phyloP scores from a whole-genome alignment of 2,329 filamentous ascomycete genomes.

The Pseudopyricularia javanii region DNA sequence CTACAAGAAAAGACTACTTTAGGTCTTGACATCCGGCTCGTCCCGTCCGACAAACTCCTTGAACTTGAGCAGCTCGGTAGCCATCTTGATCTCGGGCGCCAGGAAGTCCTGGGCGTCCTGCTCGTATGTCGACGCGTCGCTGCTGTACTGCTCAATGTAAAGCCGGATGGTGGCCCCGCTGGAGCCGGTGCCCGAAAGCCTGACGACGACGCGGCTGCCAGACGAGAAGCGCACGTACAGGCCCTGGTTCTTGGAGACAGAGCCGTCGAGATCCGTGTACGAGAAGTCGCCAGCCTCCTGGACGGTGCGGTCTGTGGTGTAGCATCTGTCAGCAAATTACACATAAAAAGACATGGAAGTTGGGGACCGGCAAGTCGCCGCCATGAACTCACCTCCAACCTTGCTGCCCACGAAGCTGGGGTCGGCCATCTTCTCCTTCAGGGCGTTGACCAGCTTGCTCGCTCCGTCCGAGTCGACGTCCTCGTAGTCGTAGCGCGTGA shows the following conservation, averaged over 20 bases:
- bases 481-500: slow-evolving; percentile 98
- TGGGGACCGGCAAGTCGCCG: neutral
- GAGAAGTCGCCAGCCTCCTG: slow-evolving; percentile 89
- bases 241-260: slow-evolving; percentile 89
- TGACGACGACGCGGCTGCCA: slow-evolving; percentile 87
- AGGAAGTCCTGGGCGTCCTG: slow-evolving; percentile 89
- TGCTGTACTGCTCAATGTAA: slow-evolving; percentile 93
- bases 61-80: slow-evolving; percentile 77
- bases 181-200: slow-evolving; percentile 87
- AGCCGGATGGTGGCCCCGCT: slow-evolving; percentile 92
- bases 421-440: slow-evolving; percentile 67
- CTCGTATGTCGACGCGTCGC: slow-evolving; percentile 63
- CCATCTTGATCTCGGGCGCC: slow-evolving; percentile 76
- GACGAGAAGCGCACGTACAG: slow-evolving; percentile 91
- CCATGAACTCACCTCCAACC: slow-evolving; percentile 46
- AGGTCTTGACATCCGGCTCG: slow-evolving; percentile 95
- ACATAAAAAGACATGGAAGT: neutral
- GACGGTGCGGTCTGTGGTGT: slow-evolving; percentile 55
- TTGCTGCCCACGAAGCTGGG: slow-evolving; percentile 68
- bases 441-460: slow-evolving; percentile 74
- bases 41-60: slow-evolving; percentile 87
- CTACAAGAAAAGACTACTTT: slow-evolving; percentile 12
- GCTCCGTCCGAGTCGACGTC: slow-evolving; percentile 84
- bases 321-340: neutral
- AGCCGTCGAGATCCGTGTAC: slow-evolving; percentile 97